These are phyloP conservation scores for Kokia cookei DNA, from an alignment of 441 rosid species.

Conservation along the genomic window DNA sequence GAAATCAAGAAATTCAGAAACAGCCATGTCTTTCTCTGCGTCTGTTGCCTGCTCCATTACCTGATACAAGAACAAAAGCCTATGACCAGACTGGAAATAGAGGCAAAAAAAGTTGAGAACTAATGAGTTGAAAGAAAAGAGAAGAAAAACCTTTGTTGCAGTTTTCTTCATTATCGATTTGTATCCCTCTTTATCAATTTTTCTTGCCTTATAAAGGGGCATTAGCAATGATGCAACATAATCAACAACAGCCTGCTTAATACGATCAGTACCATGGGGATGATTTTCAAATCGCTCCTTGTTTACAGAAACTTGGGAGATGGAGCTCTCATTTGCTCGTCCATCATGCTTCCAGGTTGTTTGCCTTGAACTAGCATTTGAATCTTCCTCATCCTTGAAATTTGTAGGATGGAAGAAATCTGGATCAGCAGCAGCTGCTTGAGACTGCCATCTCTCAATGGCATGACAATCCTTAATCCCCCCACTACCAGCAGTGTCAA, in stretches of 20 bases:
- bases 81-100: slow-evolving; percentile 4
- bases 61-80: slow-evolving; percentile 34
- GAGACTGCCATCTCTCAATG: slow-evolving; percentile 99
- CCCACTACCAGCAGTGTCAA: slow-evolving; percentile 84
- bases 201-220: slow-evolving; percentile 97
- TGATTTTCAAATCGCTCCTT: slow-evolving; percentile 53
- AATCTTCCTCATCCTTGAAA: slow-evolving; percentile 79
- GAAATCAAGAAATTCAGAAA: slow-evolving; percentile 89
- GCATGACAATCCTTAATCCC: slow-evolving; percentile 90
- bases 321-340: slow-evolving; percentile 74
- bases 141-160: slow-evolving; percentile 80
- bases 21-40: slow-evolving; percentile 86
- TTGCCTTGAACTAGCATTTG: slow-evolving; percentile 71
- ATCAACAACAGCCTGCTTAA: slow-evolving; percentile 95
- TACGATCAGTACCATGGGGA: slow-evolving; percentile 64
- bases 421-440: slow-evolving; percentile 98
- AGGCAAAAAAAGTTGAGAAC: neutral
- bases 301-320: slow-evolving; percentile 77
- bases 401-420: slow-evolving; percentile 50
- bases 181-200: slow-evolving; percentile 94
- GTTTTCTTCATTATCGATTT: slow-evolving; percentile 99
- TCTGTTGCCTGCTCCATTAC: slow-evolving; percentile 98
- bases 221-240: slow-evolving; percentile 96
- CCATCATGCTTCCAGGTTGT: slow-evolving; percentile 61
- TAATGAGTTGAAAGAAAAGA: neutral